A percentile compares a stretch with the other conserved stretches of the same genome.
Evolutionary conservation across 2,329 filamentous ascomycete species (phyloP).

Genomic region (Botrytis cinerea): DNA sequence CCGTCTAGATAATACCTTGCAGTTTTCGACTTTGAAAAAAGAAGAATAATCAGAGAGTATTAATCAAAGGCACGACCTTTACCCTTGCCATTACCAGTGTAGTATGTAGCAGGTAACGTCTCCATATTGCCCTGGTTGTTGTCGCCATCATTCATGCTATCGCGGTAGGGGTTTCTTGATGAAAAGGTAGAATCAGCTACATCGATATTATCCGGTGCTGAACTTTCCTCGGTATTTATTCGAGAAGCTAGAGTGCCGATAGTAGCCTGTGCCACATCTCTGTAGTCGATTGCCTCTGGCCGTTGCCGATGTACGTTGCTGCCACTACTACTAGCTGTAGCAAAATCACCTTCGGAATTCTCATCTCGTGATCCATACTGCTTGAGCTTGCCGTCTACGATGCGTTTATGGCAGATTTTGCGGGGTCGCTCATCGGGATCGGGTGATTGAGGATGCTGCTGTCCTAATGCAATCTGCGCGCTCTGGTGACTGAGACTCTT

Average conservation of each 20-base stretch:
- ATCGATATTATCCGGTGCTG: neutral
- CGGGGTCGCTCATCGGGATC: neutral
- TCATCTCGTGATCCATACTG: neutral
- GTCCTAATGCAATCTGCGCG: neutral
- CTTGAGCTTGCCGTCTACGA: neutral
- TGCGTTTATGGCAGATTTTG: neutral
- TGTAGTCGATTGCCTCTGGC: neutral
- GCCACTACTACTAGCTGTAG: too few species aligned
- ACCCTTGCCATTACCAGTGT: neutral
- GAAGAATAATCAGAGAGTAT: neutral
- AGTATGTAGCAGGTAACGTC: neutral
- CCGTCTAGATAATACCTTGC: neutral
- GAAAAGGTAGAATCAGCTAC: neutral
- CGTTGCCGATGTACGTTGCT: neutral
- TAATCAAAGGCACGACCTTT: neutral
- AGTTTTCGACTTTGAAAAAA: too few species aligned
- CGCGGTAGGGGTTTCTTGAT: slow-evolving; percentile 1
- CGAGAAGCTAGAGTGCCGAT: neutral
- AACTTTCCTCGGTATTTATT: neutral
- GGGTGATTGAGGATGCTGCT: neutral
- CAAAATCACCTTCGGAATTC: neutral
- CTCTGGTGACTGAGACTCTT: neutral
- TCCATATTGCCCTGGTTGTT: neutral
- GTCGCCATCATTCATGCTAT: neutral
- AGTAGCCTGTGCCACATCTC: too few species aligned